These are phyloP conservation scores for Boletus rubroflammeus DNA, from an alignment of 768 basidiomycete species.

Conservation along the genomic window DNA sequence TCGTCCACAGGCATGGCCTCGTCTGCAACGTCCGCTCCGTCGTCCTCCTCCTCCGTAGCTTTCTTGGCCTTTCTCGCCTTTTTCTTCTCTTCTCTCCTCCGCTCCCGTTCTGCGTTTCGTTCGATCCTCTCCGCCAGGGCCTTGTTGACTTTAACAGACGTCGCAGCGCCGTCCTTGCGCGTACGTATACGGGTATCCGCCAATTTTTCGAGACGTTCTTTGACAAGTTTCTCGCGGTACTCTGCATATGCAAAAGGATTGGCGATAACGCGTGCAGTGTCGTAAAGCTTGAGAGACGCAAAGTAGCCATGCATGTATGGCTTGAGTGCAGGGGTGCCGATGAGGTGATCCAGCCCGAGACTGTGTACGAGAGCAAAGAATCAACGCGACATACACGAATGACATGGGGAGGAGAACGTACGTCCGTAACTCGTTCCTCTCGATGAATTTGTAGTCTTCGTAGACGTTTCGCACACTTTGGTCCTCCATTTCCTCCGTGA, in stretches of 20 bases:
- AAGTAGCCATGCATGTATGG: conserved; percentile 99
- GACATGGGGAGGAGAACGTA: conserved; percentile 39
- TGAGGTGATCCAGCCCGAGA: conserved; percentile 90
- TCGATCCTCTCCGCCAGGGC: conserved; percentile 78
- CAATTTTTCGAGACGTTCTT: conserved; percentile 89
- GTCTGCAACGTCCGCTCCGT: conserved; percentile 31
- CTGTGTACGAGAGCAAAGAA: conserved; percentile 37
- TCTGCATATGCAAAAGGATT: conserved; percentile 97
- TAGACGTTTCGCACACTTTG: conserved; percentile 76
- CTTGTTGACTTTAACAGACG: conserved; percentile 53
- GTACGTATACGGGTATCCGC: conserved; percentile 89
- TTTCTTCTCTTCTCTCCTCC: conserved; percentile 54
- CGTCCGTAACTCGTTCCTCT: conserved; percentile 80
- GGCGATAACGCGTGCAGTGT: conserved; percentile 90
- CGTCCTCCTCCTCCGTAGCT: conserved; percentile 32
- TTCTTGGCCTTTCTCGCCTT: conserved; percentile 42
- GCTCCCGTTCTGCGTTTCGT: conserved; percentile 52
- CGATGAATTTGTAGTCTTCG: conserved; percentile 97
- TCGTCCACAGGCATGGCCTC: conserved; percentile 34
- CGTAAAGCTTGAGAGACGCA: conserved; percentile 91
- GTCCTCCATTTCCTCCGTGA: conserved; percentile 98
- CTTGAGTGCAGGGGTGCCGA: conserved; percentile 93
- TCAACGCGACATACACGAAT: background rate
- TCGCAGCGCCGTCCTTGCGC: conserved; percentile 47
- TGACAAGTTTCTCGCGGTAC: conserved; percentile 83